Percentiles rank a stretch among this genome's conserved stretches.
Evolutionary conservation across 2,329 filamentous ascomycete species (phyloP).

Genomic region (Diplodia seriata): DNA sequence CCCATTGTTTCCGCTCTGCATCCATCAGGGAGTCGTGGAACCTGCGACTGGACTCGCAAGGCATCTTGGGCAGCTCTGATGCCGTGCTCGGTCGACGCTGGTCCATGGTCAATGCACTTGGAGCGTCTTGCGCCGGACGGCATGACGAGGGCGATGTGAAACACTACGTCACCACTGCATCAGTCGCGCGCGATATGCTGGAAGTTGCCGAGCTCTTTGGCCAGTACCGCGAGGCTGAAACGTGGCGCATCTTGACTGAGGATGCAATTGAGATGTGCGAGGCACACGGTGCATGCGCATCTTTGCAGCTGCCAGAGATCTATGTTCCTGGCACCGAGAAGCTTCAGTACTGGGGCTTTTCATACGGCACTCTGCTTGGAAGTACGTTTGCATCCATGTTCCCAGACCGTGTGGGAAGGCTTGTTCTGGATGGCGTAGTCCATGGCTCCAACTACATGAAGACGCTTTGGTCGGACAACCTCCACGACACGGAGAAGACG

Average conservation of each 20-base stretch:
- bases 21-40: conserved; percentile 47
- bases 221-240: conserved; percentile 44
- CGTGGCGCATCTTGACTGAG: conserved; percentile 24
- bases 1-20: conserved; percentile 45
- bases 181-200: conserved; percentile 59
- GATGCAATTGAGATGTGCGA: conserved; percentile 13
- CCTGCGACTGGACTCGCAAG: conserved; percentile 47
- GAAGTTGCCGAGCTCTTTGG: conserved; percentile 55
- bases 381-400: conserved; percentile 49
- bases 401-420: conserved; percentile 45
- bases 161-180: conserved; percentile 55
- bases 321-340: conserved; percentile 42
- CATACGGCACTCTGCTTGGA: conserved; percentile 56
- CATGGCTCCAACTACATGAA: conserved; percentile 49
- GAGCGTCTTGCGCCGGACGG: conserved; percentile 40
- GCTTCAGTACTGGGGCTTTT: conserved; percentile 56
- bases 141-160: conserved; percentile 48
- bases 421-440: conserved; percentile 56
- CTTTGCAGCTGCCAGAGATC: conserved; percentile 17
- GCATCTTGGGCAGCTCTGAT: conserved; percentile 51
- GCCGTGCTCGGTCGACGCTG: conserved; percentile 52
- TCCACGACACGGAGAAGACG: conserved; percentile 54
- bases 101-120: conserved; percentile 50
- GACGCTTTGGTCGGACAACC: conserved; percentile 48
- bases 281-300: conserved; percentile 9